A percentile compares a stretch with the other conserved stretches of the same genome.
Conservation (phyloP, 2,329 filamentous ascomycete genomes). For the Orbilia brochopaga region DNA sequence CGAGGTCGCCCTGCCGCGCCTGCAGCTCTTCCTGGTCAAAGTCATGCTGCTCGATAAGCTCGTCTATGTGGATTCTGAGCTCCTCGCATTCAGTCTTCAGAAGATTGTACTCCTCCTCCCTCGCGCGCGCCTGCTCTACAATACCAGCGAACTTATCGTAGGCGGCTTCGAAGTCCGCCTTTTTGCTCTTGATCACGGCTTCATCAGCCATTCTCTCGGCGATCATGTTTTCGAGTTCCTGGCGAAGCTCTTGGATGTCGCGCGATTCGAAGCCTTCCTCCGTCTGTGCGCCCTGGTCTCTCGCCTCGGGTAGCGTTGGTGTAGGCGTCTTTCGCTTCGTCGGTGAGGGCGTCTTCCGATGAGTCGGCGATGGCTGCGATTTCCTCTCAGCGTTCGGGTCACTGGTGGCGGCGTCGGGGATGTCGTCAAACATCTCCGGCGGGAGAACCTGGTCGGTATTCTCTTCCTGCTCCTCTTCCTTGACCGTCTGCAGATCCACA, state of each 20-base stretch:
- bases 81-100: conserved; percentile 31
- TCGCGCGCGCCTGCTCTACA: conserved; percentile 31
- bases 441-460: conserved; percentile 21
- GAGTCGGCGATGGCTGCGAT: conserved; percentile 10
- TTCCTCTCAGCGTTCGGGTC: neutral
- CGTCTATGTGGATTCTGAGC: conserved; percentile 30
- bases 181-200: conserved; percentile 20
- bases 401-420: conserved; percentile 23
- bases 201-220: conserved; percentile 35
- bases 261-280: conserved; percentile 22
- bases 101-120: conserved; percentile 32
- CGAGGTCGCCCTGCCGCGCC: conserved; percentile 41
- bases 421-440: conserved; percentile 32
- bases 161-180: conserved; percentile 40
- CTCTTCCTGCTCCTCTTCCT: conserved; percentile 6
- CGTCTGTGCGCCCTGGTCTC: conserved; percentile 22
- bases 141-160: conserved; percentile 47
- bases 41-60: conserved; percentile 43
- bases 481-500: conserved; percentile 24
- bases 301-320: conserved; percentile 5
- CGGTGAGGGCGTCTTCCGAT: conserved; percentile 31
- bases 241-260: conserved; percentile 29
- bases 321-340: conserved; percentile 25
- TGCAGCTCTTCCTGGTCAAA: conserved; percentile 42
- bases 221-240: conserved; percentile 35